A percentile compares a stretch with the other conserved stretches of the same genome.
Evolutionary conservation across 2,329 filamentous ascomycete genomes (phyloP).

Genomic region (Fusarium virguliforme): DNA sequence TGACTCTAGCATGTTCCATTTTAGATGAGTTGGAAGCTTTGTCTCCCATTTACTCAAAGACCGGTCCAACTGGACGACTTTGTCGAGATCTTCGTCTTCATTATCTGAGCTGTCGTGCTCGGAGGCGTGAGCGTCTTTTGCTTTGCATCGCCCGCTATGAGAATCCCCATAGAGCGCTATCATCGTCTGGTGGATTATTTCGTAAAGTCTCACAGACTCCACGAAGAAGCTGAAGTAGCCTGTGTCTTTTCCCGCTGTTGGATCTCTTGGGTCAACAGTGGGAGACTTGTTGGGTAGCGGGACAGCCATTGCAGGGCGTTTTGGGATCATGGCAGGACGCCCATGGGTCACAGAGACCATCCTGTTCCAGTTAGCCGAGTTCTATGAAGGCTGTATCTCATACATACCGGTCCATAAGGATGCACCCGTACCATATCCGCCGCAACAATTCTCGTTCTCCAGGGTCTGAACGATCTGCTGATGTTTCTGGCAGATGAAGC

Average conservation of each 20-base stretch:
- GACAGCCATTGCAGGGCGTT: slow-evolving; percentile 47
- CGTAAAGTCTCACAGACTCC: slow-evolving; percentile 57
- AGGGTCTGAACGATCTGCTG: slow-evolving; percentile 42
- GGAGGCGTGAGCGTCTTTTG: slow-evolving; percentile 20
- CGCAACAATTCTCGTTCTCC: slow-evolving; percentile 51
- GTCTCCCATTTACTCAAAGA: slow-evolving; percentile 54
- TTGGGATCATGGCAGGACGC: slow-evolving; percentile 56
- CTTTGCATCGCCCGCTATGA: slow-evolving; percentile 15
- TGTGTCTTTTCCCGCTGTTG: neutral
- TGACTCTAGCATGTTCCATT: slow-evolving; percentile 34
- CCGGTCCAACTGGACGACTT: slow-evolving; percentile 54
- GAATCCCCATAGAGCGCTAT: slow-evolving; percentile 50
- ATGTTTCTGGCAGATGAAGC: slow-evolving; percentile 61
- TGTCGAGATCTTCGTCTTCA: slow-evolving; percentile 51
- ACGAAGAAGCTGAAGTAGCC: slow-evolving; percentile 54
- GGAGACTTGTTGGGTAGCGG: slow-evolving; percentile 47
- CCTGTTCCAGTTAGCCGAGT: slow-evolving; percentile 33
- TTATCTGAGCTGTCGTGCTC: slow-evolving; percentile 19
- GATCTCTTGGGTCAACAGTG: neutral
- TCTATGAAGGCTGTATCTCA: accelerated
- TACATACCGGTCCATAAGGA: slow-evolving; percentile 59
- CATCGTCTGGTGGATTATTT: slow-evolving; percentile 56
- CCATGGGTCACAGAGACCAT: slow-evolving; percentile 58
- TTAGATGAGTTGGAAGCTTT: slow-evolving; percentile 49
- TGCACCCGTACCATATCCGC: slow-evolving; percentile 58